Percentiles rank a stretch among this genome's conserved stretches.
Evolutionary conservation across 805 yeast genomes (phyloP).

Genomic region (Candida sonorensis): DNA sequence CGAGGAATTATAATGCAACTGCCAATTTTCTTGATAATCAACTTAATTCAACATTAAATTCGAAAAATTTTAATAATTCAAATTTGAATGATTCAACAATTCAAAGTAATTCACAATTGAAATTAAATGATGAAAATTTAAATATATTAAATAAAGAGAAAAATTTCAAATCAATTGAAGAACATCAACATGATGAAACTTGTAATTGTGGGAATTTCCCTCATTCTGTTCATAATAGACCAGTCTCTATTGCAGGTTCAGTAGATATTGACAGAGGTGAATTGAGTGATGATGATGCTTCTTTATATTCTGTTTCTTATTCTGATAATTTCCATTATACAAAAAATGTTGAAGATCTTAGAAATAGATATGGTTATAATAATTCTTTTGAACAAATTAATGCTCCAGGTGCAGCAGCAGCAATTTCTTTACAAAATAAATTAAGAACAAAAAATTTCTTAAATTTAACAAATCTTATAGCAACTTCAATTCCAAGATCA

Average conservation of each 20-base stretch:
- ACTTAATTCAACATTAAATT: no score
- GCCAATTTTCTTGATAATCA: no score
- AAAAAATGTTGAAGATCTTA: conserved; percentile 16
- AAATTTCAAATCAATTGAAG: conserved; percentile 20
- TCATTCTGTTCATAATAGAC: conserved; percentile 51
- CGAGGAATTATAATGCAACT: no score
- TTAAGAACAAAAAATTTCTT: conserved; percentile 36
- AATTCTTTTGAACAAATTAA: conserved; percentile 54
- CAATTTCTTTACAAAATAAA: conserved; percentile 45
- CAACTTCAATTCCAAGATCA: conserved; percentile 67
- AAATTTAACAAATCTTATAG: conserved; percentile 51
- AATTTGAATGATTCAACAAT: background rate
- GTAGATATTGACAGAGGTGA: conserved; percentile 41
- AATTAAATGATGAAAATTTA: conserved; percentile 25
- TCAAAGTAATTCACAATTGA: background rate
- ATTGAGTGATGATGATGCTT: conserved; percentile 40
- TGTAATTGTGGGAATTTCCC: conserved; percentile 52
- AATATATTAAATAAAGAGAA: conserved; percentile 21
- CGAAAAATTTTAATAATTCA: background rate
- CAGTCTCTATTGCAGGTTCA: conserved; percentile 61
- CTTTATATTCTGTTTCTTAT: conserved; percentile 22
- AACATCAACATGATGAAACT: conserved; percentile 41
- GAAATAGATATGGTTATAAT: conserved; percentile 21
- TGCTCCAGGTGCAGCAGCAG: conserved; percentile 74
- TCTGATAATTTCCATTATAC: conserved; percentile 14